Evolutionary conservation across 179 eudicot species (phyloP).

Genomic region (Spinacia oleracea): DNA sequence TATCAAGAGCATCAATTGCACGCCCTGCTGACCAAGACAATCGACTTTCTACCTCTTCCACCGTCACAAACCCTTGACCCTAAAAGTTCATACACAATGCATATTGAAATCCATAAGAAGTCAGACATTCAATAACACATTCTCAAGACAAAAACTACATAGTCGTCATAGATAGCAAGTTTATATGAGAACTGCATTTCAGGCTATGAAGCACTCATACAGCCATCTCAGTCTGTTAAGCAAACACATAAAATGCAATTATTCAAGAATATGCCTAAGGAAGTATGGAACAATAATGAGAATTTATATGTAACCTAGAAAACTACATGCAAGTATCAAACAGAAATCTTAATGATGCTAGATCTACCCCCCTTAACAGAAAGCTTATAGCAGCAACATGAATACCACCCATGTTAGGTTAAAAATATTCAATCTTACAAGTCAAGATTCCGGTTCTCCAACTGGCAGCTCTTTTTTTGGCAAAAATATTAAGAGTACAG

Average conservation of each 20-base stretch:
- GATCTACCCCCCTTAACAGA: neutral
- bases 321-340: neutral
- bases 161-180: neutral
- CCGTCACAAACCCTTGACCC: conserved; percentile 90
- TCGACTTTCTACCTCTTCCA: conserved; percentile 81
- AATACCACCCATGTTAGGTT: too few species aligned
- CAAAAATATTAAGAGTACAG: too few species aligned
- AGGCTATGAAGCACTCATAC: neutral
- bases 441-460: too few species aligned
- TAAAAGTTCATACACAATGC: conserved; percentile 27
- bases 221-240: neutral
- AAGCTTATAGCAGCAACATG: too few species aligned
- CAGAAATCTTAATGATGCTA: neutral
- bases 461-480: too few species aligned
- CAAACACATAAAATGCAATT: neutral
- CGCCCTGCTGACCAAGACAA: conserved; percentile 88
- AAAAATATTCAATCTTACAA: too few species aligned
- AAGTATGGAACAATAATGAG: neutral
- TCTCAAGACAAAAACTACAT: neutral
- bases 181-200: neutral
- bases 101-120: neutral
- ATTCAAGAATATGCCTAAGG: neutral
- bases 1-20: conserved; percentile 93
- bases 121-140: neutral
- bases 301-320: neutral